Evolutionary conservation across 768 basidiomycete species (phyloP), one percentile per base, ranked within the genome.

Genomic region (Pluteus cervinus): DNA sequence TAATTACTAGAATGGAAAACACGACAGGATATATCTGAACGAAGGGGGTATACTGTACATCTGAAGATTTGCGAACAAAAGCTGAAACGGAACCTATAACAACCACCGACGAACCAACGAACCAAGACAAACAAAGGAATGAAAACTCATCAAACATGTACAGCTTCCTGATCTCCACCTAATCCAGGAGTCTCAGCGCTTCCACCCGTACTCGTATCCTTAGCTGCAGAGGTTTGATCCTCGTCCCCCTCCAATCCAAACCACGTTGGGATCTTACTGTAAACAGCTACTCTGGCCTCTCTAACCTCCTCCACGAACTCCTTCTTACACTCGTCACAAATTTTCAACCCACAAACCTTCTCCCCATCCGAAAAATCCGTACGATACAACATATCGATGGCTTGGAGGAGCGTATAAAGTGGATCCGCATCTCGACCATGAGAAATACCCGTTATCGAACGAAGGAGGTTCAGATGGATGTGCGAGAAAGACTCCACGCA

Each of bases 401-500:
- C 77, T 56, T 85, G 84, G 4, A 63, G 49, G 29, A 87, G 70
- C 39, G 82, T 81, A 50, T 69, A 83, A 16, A 87, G 56, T 36
- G 81, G 79, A 50, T 87, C 85, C 3, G 78, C 83, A 49, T 86
- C 83, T 17, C 85, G 68, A 32, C 84, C 84, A 38, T 66, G 68
- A 1, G 82, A 73, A 40, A 86, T 78, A 0, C 85, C 85, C 0
- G 80, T 77, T 29, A 86, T 71, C 15, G 77, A 71, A 39, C 84
- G 76, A 28, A 86, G 58, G 21, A 81, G 61, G 54, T 86, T 85
- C 40, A 86, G 71, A 64, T 74, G 75, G 61, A 87, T 76, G 54
- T 78, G 83, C 58, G 85, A 81, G 58, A 82, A 83, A 10, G 82
- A 80, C 36, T 85, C 80, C 40, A 62, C 60, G 56, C 85, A 87